phyloP scores from a whole-genome alignment of 331 rosid genomes.

The Quercus tomentella region DNA sequence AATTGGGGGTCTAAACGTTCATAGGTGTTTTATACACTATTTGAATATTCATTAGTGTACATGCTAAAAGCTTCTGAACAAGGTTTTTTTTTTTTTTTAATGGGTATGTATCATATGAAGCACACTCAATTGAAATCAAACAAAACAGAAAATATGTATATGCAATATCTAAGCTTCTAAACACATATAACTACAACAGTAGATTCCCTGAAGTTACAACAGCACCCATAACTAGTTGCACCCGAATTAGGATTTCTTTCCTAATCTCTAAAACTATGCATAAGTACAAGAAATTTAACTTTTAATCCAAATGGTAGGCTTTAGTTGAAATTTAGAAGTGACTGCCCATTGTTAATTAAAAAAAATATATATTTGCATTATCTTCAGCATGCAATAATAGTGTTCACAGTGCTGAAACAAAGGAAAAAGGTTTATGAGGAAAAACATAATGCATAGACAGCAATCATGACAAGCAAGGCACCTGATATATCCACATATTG shows the following conservation, averaged over 20 bases:
- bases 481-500: too few relatives aligned
- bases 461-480: too few relatives aligned
- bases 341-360: background rate
- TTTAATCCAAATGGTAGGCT: too few relatives aligned
- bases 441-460: too few relatives aligned
- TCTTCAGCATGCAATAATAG: slow-evolving; percentile 5
- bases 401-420: slow-evolving; percentile 1
- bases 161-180: too few relatives aligned
- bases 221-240: background rate
- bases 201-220: background rate
- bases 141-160: too few relatives aligned
- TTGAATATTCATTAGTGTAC: too few relatives aligned
- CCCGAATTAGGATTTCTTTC: background rate
- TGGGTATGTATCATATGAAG: background rate
- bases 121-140: background rate
- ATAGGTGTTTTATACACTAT: too few relatives aligned
- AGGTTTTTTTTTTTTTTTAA: too few relatives aligned
- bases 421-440: too few relatives aligned
- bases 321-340: background rate
- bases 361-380: slow-evolving; percentile 6
- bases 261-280: background rate
- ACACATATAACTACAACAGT: background rate
- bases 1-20: too few relatives aligned
- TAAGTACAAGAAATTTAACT: background rate
- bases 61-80: too few relatives aligned